Conservation (phyloP, 2,329 filamentous ascomycete species). For the Mollisiaceae sp. region DNA sequence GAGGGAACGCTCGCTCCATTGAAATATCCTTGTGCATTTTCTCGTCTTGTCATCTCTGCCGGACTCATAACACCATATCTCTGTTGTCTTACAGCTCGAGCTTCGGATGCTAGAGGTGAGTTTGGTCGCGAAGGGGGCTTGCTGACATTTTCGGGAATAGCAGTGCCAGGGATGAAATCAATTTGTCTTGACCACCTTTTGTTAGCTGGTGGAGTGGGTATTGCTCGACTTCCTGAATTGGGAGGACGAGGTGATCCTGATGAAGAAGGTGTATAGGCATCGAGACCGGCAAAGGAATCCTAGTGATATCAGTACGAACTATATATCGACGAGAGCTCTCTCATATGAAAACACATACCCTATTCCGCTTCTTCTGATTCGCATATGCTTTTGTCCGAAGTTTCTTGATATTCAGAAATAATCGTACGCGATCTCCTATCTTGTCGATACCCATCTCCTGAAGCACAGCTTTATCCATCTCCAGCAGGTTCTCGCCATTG, state of each 20-base stretch:
- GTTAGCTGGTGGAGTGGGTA: slow-evolving; percentile 53
- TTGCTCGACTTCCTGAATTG: slow-evolving; percentile 55
- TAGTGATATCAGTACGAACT: slow-evolving; percentile 46
- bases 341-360: slow-evolving; percentile 60
- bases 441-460: slow-evolving; percentile 99
- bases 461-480: slow-evolving; percentile 94
- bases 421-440: slow-evolving; percentile 91
- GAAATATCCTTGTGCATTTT: slow-evolving; percentile 57
- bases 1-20: slow-evolving; percentile 54
- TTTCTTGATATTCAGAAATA: slow-evolving; percentile 86
- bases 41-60: slow-evolving; percentile 56
- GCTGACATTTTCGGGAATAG: slow-evolving; percentile 46
- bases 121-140: slow-evolving; percentile 70
- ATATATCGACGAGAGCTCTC: neutral
- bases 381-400: slow-evolving; percentile 77
- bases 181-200: slow-evolving; percentile 70
- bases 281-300: slow-evolving; percentile 85
- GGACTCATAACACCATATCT: slow-evolving; percentile 66
- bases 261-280: slow-evolving; percentile 67
- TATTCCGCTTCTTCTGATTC: slow-evolving; percentile 81
- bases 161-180: slow-evolving; percentile 45
- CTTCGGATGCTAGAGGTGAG: slow-evolving; percentile 60
- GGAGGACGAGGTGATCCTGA: slow-evolving; percentile 68
- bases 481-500: slow-evolving; percentile 93
- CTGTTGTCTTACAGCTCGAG: slow-evolving; percentile 43